Evolutionary conservation across 192 early-diverging fungal species (phyloP), one percentile per base, ranked within the genome.

Genomic region (Entrophospora sp.): DNA sequence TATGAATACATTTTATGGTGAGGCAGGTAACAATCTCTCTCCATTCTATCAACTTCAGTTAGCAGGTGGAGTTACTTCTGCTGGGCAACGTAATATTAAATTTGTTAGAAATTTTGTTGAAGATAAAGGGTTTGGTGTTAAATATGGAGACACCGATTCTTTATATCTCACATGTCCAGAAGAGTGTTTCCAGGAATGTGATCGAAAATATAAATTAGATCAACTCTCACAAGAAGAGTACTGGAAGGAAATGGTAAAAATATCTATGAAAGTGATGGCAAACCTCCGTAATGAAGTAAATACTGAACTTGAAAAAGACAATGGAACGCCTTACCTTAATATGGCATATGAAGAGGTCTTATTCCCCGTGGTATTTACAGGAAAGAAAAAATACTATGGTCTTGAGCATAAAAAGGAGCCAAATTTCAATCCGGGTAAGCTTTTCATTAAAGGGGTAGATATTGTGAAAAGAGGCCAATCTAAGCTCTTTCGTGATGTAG

Each of bases 1-100:
- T 40, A 61, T 60, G 58, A 60, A 60, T 38, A 60, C 37, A 2
- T 59, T 59, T 59, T 60, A 60, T 38, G 22, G 20, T 61, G 7
- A 18, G 16, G 20, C 37, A 25, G 37, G 58, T 5, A 28, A 42
- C 42, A 42, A 22, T 13, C 3, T 5, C 12, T 57, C 55, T 32
- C 55, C 55, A 10, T 32, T 57, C 55, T 57, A 20, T 1, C 13
- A 20, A 6, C 31, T 12, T 36, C 16, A 35, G 22, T 13, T 57
- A 32, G 34, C 55, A 4, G 31, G 55, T 1, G 55, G 34, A 12
- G 31, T 61, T 10, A 61, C 37, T 25, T 42, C 37, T 25, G 37
- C 58, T 28, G 22, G 20, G 5, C 37, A 42, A 20, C 4, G 14
- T 5, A 61, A 61, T 40, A 61, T 61, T 25, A 60, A 61, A 32